Evolutionary conservation across 306 rosid genomes (phyloP), one percentile per base, ranked within the genome.

Genomic region (Sicyos edulis): DNA sequence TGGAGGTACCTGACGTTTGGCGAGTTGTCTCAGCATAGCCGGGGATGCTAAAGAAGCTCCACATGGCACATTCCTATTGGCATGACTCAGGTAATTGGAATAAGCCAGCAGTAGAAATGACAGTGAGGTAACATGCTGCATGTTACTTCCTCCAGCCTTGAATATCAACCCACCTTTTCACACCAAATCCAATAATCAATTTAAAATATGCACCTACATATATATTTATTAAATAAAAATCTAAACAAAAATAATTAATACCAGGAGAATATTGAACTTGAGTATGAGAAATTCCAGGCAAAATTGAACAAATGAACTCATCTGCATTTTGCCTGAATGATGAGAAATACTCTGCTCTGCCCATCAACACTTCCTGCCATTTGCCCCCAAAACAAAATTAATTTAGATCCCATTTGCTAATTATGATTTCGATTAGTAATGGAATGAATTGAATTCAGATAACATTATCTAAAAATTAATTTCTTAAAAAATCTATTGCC

Each of bases 211-310:
- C 8, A 8, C 1, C 29, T 26, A 12, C 14, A 60, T 26, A 26
- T 3, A 26, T 26, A 26, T 26, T 26, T 26, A 26, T 1, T 3
- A 17, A n/a, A 4, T n/a, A 42, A 40, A 6, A 32, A 45, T 7
- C 53, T 75, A 59, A 75, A 74, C 16, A 56, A 53, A 15, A 57
- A 12, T 0, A 13, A 16, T 29, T 7, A 40, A 53, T 87, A 93
- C 99, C 99, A 21, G 97, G 99, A 58, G 97, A 93, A 82, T 91
- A 93, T 58, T 93, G 99, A 80, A 92, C 88, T 80, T 90, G 90
- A 59, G 96, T 84, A 78, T 90, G 93, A 60, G 98, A 86, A 80
- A 88, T 82, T 79, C 96, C 97, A 37, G 96, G 99, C 85, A 93
- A 59, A 59, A 90, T 62, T 12, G 99, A 87, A 74, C 97, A 91